These are phyloP conservation scores for Isabelozyma gotoi DNA, from an alignment of 805 yeast species.

Conservation along the genomic window DNA sequence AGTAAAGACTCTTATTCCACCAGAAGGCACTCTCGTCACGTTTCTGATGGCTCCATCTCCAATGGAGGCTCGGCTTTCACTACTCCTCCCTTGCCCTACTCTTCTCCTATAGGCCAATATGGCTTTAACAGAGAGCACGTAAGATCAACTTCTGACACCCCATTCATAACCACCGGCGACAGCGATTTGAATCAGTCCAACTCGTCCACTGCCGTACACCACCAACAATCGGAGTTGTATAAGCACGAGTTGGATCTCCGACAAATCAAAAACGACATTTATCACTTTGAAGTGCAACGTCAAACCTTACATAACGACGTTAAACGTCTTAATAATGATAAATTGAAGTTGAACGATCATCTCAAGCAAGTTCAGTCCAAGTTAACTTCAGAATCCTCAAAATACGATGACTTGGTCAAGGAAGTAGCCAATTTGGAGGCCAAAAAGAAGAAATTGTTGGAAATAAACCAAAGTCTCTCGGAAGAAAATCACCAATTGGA, in stretches of 20 bases:
- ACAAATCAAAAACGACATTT: constrained; percentile 35
- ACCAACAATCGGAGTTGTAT: neutral
- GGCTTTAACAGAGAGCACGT: constrained; percentile 25
- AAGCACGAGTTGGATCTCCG: constrained; percentile 4
- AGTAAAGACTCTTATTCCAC: neutral
- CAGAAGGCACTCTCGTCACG: constrained; percentile 36
- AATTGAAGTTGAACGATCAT: constrained; percentile 27
- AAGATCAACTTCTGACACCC: constrained; percentile 47
- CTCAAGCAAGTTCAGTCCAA: constrained; percentile 42
- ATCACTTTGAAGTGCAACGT: constrained; percentile 28
- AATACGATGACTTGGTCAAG: constrained; percentile 42
- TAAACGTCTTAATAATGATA: constrained; percentile 27
- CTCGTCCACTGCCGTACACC: constrained; percentile 3
- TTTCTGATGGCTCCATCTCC: constrained; percentile 37
- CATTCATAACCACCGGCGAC: constrained; percentile 19
- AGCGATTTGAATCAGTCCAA: neutral
- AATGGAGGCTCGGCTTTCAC: constrained; percentile 31
- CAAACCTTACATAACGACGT: constrained; percentile 23
- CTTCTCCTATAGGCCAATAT: constrained; percentile 17
- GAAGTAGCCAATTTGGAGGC: constrained; percentile 53
- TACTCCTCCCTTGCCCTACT: constrained; percentile 46
- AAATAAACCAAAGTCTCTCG: constrained; percentile 20
- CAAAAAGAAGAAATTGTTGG: constrained; percentile 45
- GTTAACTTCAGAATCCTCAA: constrained; percentile 38
- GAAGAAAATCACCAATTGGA: constrained; percentile 17